These are phyloP conservation scores for Globisporangium paddicum DNA, from an alignment of 352 stramenopile species.

Conservation along the genomic window DNA sequence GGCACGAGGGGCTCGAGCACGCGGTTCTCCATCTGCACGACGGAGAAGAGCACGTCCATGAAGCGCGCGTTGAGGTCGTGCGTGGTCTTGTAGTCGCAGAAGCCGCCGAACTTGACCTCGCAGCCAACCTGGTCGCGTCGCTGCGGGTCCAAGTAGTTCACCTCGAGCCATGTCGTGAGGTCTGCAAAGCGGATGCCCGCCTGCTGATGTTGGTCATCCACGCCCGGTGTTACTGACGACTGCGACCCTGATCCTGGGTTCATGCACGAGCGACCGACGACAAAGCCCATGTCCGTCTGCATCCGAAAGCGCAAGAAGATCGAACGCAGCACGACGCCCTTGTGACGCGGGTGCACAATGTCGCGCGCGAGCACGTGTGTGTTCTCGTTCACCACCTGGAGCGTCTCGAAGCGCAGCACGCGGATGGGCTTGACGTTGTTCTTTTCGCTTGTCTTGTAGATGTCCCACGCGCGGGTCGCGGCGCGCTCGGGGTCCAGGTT, in stretches of 20 bases:
- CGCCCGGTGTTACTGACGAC: not conserved
- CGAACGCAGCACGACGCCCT: constrained; percentile 30
- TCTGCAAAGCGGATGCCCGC: constrained; percentile 21
- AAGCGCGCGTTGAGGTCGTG: constrained; percentile 32
- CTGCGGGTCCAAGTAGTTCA: constrained; percentile 26
- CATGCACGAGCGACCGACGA: constrained; percentile 30
- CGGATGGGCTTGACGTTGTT: constrained; percentile 31
- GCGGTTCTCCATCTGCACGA: constrained; percentile 28
- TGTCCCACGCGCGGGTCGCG: constrained; percentile 23
- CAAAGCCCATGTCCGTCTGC: constrained; percentile 25
- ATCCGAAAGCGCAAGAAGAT: constrained; percentile 38
- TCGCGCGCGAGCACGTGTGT: constrained; percentile 32
- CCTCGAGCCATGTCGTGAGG: constrained; percentile 33
- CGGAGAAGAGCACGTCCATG: constrained; percentile 30
- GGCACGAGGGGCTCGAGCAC: constrained; percentile 25
- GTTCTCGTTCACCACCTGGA: constrained; percentile 38
- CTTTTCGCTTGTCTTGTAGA: constrained; percentile 25
- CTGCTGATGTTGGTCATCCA: not conserved
- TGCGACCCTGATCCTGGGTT: constrained; percentile 16
- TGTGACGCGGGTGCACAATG: constrained; percentile 33
- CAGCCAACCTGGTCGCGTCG: constrained; percentile 20
- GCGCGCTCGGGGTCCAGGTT: constrained; percentile 22
- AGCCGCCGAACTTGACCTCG: constrained; percentile 29
- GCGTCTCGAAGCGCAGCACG: constrained; percentile 33
- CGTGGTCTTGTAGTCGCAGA: constrained; percentile 32